phyloP scores from a whole-genome alignment of 2,329 filamentous ascomycete species.

The Graphilbum sp. region DNA sequence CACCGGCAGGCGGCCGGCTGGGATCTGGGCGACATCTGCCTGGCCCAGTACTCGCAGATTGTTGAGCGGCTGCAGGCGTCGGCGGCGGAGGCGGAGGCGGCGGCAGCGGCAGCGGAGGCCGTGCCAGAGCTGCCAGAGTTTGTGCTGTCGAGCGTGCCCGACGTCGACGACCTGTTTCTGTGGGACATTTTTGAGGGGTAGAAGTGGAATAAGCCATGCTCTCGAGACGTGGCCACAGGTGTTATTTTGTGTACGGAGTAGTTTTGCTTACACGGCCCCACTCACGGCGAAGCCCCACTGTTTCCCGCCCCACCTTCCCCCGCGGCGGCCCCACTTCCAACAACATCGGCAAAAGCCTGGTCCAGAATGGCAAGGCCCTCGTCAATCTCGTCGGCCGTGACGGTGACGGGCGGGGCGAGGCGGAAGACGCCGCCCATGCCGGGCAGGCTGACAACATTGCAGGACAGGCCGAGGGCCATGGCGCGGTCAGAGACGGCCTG shows the following conservation, averaged over 20 bases:
- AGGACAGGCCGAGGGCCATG: constrained; percentile 33
- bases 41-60: constrained; percentile 18
- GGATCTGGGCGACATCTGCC: constrained; percentile 34
- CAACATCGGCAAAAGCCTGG: constrained; percentile 37
- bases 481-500: constrained; percentile 17
- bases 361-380: constrained; percentile 39
- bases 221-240: no score
- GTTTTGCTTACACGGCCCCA: no score
- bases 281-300: no score
- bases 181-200: constrained; percentile 1
- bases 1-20: constrained; percentile 16
- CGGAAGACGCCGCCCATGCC: constrained; percentile 41
- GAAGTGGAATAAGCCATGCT: no score
- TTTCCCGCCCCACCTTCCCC: no score
- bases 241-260: no score
- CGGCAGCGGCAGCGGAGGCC: not conserved
- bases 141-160: not conserved
- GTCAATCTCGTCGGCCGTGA: constrained; percentile 31
- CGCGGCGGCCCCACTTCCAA: no score
- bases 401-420: constrained; percentile 43
- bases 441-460: constrained; percentile 36
- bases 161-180: not conserved
- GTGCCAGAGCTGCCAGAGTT: not conserved
- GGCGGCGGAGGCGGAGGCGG: not conserved
- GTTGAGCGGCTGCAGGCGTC: not conserved